Evolutionary conservation across 2,329 filamentous ascomycete genomes (phyloP).

Genomic region (Fusarium paranaense): DNA sequence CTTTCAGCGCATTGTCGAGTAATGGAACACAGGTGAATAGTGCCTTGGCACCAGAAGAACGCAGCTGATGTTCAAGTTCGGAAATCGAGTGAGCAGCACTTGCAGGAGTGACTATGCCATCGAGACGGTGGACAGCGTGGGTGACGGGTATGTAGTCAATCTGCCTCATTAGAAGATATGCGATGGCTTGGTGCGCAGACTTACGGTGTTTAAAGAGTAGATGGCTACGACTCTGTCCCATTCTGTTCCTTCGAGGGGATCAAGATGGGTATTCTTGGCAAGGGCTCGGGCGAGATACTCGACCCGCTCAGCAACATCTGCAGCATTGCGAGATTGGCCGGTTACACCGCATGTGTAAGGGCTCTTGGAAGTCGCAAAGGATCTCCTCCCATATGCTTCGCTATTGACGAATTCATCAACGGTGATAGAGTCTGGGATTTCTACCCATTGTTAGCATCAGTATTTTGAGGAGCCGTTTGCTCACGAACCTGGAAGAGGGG

Average conservation of each 20-base stretch:
- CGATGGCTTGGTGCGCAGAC: slow-evolving; percentile 21
- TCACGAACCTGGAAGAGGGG: slow-evolving; percentile 14
- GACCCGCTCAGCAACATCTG: slow-evolving; percentile 73
- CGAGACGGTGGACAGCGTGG: slow-evolving; percentile 80
- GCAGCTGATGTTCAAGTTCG: slow-evolving; percentile 79
- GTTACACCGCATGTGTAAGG: slow-evolving; percentile 83
- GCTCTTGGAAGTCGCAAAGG: slow-evolving; percentile 71
- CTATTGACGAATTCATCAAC: slow-evolving; percentile 81
- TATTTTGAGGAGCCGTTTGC: no score
- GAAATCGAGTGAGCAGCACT: slow-evolving; percentile 78
- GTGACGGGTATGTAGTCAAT: slow-evolving; percentile 81
- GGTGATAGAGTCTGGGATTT: slow-evolving; percentile 51
- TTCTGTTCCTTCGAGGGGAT: slow-evolving; percentile 75
- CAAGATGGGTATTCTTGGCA: slow-evolving; percentile 73
- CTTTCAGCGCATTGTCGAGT: slow-evolving; percentile 71
- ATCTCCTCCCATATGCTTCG: slow-evolving; percentile 58
- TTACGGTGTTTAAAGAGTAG: slow-evolving; percentile 83
- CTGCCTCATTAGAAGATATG: slow-evolving; percentile 49
- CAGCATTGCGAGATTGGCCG: slow-evolving; percentile 72
- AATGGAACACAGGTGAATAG: slow-evolving; percentile 80
- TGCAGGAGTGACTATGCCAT: slow-evolving; percentile 78
- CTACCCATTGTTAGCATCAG: neutral
- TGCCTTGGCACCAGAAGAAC: slow-evolving; percentile 74
- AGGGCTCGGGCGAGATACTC: slow-evolving; percentile 77
- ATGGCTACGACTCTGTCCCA: slow-evolving; percentile 85